Percentiles rank a stretch among this genome's conserved stretches.
phyloP scores from a whole-genome alignment of 2,329 filamentous ascomycete species.

The Penicillium capsulatum region DNA sequence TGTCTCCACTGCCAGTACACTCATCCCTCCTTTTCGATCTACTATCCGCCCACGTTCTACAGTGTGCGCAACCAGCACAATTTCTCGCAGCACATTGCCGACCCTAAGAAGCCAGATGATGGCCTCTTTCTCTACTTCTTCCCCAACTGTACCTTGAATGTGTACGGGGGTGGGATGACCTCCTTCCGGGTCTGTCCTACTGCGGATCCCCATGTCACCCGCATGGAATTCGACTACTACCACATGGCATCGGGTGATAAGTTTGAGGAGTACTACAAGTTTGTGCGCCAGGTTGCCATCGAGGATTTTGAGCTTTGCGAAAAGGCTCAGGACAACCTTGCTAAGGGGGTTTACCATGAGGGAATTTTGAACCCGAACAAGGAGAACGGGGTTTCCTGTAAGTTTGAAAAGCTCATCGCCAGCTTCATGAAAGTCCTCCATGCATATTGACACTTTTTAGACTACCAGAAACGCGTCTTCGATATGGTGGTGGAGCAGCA shows the following conservation, averaged over 20 bases:
- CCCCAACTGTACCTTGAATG: constrained; percentile 54
- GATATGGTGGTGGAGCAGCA: constrained; percentile 45
- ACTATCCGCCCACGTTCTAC: constrained; percentile 55
- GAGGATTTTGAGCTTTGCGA: constrained; percentile 58
- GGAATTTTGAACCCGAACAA: constrained; percentile 55
- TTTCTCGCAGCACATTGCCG: constrained; percentile 55
- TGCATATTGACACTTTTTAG: constrained; percentile 21
- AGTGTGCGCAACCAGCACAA: constrained; percentile 53
- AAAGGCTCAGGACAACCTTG: constrained; percentile 52
- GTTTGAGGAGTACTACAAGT: constrained; percentile 55
- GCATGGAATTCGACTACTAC: constrained; percentile 60
- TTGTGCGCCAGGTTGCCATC: constrained; percentile 53
- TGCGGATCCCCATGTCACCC: constrained; percentile 46
- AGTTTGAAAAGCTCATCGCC: no score
- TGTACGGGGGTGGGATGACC: constrained; percentile 57
- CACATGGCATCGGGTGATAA: constrained; percentile 49
- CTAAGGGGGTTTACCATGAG: constrained; percentile 52
- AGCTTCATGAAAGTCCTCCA: no score
- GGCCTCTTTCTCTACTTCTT: constrained; percentile 58
- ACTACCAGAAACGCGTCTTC: constrained; percentile 47
- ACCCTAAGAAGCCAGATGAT: constrained; percentile 51
- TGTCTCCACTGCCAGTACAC: constrained; percentile 58
- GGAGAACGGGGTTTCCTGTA: constrained; percentile 53
- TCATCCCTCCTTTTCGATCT: constrained; percentile 53
- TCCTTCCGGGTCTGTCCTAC: constrained; percentile 55